These are phyloP conservation scores for Parietichytrium sp. DNA, from an alignment of 108 stramenopile genomes.

Conservation along the genomic window DNA sequence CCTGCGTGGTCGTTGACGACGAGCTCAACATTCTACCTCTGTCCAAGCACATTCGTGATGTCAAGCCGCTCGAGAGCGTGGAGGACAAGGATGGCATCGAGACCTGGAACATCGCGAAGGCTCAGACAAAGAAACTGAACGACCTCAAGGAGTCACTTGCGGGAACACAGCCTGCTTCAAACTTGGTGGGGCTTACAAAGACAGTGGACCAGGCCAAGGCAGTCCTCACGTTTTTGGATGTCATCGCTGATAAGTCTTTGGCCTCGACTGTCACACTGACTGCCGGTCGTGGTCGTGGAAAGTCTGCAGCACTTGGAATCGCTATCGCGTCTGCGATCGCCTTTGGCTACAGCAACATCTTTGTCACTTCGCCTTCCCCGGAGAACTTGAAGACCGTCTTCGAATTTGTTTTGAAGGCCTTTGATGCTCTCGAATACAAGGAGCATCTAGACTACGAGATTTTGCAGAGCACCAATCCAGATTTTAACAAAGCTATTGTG, in stretches of 20 bases:
- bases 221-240: slow-evolving; percentile 86
- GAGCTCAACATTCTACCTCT: slow-evolving; percentile 97
- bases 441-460: slow-evolving; percentile 93
- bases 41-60: slow-evolving; percentile 52
- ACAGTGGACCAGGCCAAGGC: slow-evolving; percentile 94
- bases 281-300: slow-evolving; percentile 89
- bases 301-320: slow-evolving; percentile 95
- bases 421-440: slow-evolving; percentile 89
- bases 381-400: slow-evolving; percentile 95
- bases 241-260: slow-evolving; percentile 75
- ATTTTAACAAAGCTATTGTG: slow-evolving; percentile 23
- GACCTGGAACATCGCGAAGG: background rate
- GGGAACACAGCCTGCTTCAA: slow-evolving; percentile 89
- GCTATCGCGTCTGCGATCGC: slow-evolving; percentile 93
- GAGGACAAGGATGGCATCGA: slow-evolving; percentile 45
- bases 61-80: slow-evolving; percentile 52
- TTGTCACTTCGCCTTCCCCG: slow-evolving; percentile 94
- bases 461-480: slow-evolving; percentile 5
- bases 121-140: slow-evolving; percentile 65
- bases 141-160: slow-evolving; percentile 78
- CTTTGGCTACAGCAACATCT: slow-evolving; percentile 85
- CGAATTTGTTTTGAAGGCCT: slow-evolving; percentile 86
- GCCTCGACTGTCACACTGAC: slow-evolving; percentile 56
- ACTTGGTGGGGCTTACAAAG: slow-evolving; percentile 81
- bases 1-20: slow-evolving; percentile 93